A percentile compares a stretch with the other conserved stretches of the same genome.
phyloP scores from a whole-genome alignment of 768 basidiomycete species.

The Amanita thiersii region DNA sequence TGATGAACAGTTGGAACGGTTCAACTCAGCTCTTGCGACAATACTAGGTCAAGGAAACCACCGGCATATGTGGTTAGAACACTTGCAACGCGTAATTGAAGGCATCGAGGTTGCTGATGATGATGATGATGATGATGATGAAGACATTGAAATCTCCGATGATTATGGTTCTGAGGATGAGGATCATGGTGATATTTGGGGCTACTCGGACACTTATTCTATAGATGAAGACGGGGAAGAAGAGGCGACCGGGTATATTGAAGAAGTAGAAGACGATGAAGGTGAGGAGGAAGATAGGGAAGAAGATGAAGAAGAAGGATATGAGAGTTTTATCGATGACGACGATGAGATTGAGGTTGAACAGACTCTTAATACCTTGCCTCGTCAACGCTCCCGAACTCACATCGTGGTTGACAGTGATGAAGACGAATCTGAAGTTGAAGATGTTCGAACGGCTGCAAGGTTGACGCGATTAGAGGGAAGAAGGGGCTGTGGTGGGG shows the following conservation, averaged over 20 bases:
- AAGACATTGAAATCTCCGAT: background rate
- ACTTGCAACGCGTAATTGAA: too few species aligned
- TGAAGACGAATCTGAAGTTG: too few species aligned
- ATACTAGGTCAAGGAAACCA: too few species aligned
- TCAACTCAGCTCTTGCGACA: background rate
- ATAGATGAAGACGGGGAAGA: background rate
- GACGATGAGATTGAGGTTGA: background rate
- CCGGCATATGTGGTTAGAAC: too few species aligned
- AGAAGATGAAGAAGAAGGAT: background rate
- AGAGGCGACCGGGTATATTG: background rate
- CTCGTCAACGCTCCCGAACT: background rate
- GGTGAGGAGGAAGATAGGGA: slow-evolving; percentile 4
- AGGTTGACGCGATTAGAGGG: too few species aligned
- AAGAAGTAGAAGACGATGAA: background rate
- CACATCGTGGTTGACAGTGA: background rate
- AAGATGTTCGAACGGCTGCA: too few species aligned
- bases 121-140: background rate
- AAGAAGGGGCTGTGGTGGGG: too few species aligned
- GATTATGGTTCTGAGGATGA: background rate
- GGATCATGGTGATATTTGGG: background rate
- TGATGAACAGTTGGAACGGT: background rate
- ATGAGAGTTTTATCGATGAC: background rate
- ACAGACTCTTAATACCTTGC: too few species aligned
- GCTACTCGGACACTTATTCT: background rate
- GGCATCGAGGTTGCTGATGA: background rate